phyloP scores from a whole-genome alignment of 2,329 filamentous ascomycete genomes.

The Aspergillus eucalypticola region DNA sequence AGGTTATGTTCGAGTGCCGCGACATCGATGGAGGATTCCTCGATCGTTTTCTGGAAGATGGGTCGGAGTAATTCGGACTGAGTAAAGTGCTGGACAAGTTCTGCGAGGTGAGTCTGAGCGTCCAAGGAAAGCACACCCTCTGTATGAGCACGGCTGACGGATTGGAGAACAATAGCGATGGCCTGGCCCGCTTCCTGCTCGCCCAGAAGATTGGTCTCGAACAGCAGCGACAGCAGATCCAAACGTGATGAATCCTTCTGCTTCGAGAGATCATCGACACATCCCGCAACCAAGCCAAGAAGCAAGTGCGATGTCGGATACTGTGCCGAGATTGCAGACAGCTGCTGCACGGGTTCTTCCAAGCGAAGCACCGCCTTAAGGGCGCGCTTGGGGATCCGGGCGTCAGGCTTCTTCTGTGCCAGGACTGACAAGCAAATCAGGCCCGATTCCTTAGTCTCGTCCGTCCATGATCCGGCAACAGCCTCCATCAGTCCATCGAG shows the following conservation, averaged over 20 bases:
- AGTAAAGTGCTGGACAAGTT: constrained; percentile 66
- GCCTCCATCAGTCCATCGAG: constrained; percentile 90
- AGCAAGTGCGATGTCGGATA: constrained; percentile 38
- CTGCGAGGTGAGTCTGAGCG: constrained; percentile 64
- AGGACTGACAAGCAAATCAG: constrained; percentile 79
- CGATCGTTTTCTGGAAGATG: constrained; percentile 67
- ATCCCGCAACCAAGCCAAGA: constrained; percentile 40
- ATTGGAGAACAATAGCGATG: constrained; percentile 36
- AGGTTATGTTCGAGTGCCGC: constrained; percentile 74
- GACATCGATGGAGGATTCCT: constrained; percentile 69
- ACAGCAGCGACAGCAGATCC: constrained; percentile 43
- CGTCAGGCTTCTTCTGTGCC: constrained; percentile 73
- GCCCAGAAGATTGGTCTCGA: constrained; percentile 35
- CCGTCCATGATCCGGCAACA: constrained; percentile 73
- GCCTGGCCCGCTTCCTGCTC: constrained; percentile 32
- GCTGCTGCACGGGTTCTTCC: constrained; percentile 32
- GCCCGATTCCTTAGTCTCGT: constrained; percentile 70
- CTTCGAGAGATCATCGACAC: constrained; percentile 34
- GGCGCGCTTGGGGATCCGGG: constrained; percentile 68
- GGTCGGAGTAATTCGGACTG: constrained; percentile 61
- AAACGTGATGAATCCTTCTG: constrained; percentile 46
- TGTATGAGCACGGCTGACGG: constrained; percentile 51
- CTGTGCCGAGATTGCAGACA: constrained; percentile 37
- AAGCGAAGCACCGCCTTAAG: constrained; percentile 54
- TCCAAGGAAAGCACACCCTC: constrained; percentile 39